Conservation (phyloP, 148 eudicot species). For the Salicornia ramosissima region DNA sequence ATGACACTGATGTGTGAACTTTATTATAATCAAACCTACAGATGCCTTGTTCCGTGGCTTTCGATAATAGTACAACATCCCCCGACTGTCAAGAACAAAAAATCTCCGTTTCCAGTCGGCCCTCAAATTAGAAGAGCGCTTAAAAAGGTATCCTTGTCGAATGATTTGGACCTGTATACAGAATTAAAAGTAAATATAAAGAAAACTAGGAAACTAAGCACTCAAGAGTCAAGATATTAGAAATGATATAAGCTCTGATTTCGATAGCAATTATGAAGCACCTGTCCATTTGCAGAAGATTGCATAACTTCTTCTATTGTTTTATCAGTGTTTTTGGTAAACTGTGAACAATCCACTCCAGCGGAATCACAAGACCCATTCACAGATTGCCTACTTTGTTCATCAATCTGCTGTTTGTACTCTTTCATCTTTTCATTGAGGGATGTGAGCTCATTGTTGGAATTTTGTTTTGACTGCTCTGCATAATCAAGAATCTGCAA, state of each 20-base stretch:
- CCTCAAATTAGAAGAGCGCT: constrained; percentile 92
- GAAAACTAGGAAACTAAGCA: not conserved
- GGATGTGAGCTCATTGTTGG: constrained; percentile 60
- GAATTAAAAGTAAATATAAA: constrained; percentile 21
- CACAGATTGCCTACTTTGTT: constrained; percentile 48
- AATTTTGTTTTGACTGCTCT: constrained; percentile 60
- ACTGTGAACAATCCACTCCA: constrained; percentile 37
- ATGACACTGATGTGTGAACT: constrained; percentile 5
- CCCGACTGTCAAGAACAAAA: constrained; percentile 93
- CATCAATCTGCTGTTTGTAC: constrained; percentile 65
- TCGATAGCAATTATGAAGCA: constrained; percentile 23
- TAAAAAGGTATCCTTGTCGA: constrained; percentile 88
- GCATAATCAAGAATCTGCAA: constrained; percentile 65
- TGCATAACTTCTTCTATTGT: constrained; percentile 83
- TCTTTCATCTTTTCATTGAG: constrained; percentile 84
- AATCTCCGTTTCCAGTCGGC: constrained; percentile 96
- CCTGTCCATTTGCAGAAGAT: constrained; percentile 83
- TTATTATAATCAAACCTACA: constrained; percentile 40
- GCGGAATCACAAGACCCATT: constrained; percentile 38
- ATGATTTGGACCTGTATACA: constrained; percentile 82
- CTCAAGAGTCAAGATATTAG: not conserved
- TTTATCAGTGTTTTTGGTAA: constrained; percentile 55
- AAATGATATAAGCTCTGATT: constrained; percentile 2
- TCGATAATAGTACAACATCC: constrained; percentile 92
- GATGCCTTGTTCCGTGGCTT: constrained; percentile 74